A percentile compares a stretch with the other conserved stretches of the same genome.
Conservation (phyloP, 371 early-diverging fungal genomes). For the Mortierella sp. region DNA sequence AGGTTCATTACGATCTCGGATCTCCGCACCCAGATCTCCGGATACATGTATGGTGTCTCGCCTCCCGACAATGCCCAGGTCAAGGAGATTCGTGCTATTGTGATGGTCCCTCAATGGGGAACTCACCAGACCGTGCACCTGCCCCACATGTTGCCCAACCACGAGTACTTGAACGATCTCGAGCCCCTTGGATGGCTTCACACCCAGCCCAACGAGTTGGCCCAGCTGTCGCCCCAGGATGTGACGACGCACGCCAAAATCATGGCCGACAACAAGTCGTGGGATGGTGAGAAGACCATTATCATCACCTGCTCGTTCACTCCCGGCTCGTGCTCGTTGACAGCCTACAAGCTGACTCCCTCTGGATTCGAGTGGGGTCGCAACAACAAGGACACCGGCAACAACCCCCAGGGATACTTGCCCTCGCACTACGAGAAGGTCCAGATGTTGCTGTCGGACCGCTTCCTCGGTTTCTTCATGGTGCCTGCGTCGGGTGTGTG, state of each 20-base stretch:
- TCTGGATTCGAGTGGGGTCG: constrained; percentile 97
- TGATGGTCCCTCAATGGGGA: constrained; percentile 98
- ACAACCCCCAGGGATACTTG: constrained; percentile 89
- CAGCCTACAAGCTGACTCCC: constrained; percentile 96
- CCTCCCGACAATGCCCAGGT: constrained; percentile 95
- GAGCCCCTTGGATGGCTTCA: constrained; percentile 99
- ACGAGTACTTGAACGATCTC: constrained; percentile 89
- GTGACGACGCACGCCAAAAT: constrained; percentile 92
- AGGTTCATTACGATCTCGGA: constrained; percentile 96
- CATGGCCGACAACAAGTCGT: constrained; percentile 87
- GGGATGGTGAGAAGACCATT: constrained; percentile 97
- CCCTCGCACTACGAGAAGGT: constrained; percentile 94
- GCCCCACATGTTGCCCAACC: constrained; percentile 90
- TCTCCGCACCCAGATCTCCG: constrained; percentile 95
- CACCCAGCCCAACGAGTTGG: constrained; percentile 94
- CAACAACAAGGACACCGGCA: constrained; percentile 79
- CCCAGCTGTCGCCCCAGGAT: constrained; percentile 93
- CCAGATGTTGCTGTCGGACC: constrained; percentile 94
- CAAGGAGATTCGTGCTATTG: constrained; percentile 95
- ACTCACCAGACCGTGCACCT: constrained; percentile 94
- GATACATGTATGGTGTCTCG: constrained; percentile 94
- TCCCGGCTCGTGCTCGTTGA: constrained; percentile 96
- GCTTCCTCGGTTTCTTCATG: constrained; percentile 98
- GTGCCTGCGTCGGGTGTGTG: constrained; percentile 95
- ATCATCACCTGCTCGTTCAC: constrained; percentile 96